A percentile compares a stretch with the other conserved stretches of the same genome.
These are phyloP conservation scores for Hypoxylon sp. DNA, from an alignment of 2,329 filamentous ascomycete species.

Conservation along the genomic window DNA sequence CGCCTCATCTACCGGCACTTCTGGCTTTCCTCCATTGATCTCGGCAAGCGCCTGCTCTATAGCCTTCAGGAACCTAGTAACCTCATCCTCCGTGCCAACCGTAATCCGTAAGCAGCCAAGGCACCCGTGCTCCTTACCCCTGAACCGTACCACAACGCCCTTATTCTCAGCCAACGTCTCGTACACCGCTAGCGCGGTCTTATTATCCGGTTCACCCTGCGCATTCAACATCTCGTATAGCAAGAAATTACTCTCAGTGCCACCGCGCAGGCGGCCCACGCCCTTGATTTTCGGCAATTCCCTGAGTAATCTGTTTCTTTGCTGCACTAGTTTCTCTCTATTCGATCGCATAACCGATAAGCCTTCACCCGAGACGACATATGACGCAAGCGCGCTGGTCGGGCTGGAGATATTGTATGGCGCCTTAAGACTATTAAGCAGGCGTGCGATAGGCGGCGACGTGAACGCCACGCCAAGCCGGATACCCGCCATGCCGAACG, in stretches of 20 bases:
- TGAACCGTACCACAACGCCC: conserved; percentile 93
- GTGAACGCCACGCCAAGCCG: conserved; percentile 89
- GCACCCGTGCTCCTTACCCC: conserved; percentile 93
- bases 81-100: conserved; percentile 89
- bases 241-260: conserved; percentile 87
- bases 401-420: conserved; percentile 96
- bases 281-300: conserved; percentile 82
- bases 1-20: conserved; percentile 52
- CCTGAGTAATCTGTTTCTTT: conserved; percentile 80
- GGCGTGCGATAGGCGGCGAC: conserved; percentile 76
- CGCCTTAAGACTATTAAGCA: conserved; percentile 94
- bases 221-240: conserved; percentile 87
- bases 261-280: conserved; percentile 84
- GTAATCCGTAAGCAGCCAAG: conserved; percentile 91
- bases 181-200: conserved; percentile 82
- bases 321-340: conserved; percentile 75
- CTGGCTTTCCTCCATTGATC: conserved; percentile 54
- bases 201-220: conserved; percentile 81
- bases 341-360: conserved; percentile 80
- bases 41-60: conserved; percentile 66
- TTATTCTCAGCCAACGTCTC: conserved; percentile 84
- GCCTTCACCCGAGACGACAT: conserved; percentile 76
- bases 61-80: conserved; percentile 80
- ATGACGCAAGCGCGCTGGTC: conserved; percentile 82
- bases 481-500: conserved; percentile 95